Percentiles rank a stretch among this genome's conserved stretches.
phyloP scores from a whole-genome alignment of 306 rosid genomes.

The Cicer judaicum region DNA sequence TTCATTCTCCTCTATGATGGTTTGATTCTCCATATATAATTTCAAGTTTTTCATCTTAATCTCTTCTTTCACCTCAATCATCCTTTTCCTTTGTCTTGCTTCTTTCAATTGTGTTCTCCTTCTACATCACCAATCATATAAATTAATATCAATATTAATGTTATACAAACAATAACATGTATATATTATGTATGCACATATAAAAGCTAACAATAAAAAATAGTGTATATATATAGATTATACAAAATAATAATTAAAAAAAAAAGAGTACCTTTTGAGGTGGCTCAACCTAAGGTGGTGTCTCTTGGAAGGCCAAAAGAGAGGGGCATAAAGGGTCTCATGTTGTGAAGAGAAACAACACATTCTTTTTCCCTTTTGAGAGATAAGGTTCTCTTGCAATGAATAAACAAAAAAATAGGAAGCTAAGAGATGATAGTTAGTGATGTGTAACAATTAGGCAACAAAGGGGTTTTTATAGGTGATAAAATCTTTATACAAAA shows the following conservation, averaged over 20 bases:
- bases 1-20: slow-evolving; percentile 77
- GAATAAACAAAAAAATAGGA: slow-evolving; percentile 28
- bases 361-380: slow-evolving; percentile 51
- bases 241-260: too few species aligned
- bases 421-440: slow-evolving; percentile 40
- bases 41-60: slow-evolving; percentile 83
- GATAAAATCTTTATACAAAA: slow-evolving; percentile 10
- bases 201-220: neutral
- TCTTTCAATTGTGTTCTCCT: slow-evolving; percentile 54
- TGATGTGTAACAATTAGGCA: slow-evolving; percentile 40
- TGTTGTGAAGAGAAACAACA: slow-evolving; percentile 57
- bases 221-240: too few species aligned
- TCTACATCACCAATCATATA: slow-evolving; percentile 44
- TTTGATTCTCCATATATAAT: slow-evolving; percentile 74
- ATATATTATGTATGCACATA: neutral
- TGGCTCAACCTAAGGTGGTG: slow-evolving; percentile 52
- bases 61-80: slow-evolving; percentile 52
- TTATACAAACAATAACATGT: slow-evolving; percentile 9
- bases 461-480: slow-evolving; percentile 55
- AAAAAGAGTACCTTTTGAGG: slow-evolving; percentile 62
- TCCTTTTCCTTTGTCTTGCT: slow-evolving; percentile 49
- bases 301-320: slow-evolving; percentile 53
- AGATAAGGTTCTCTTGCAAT: slow-evolving; percentile 36
- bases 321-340: slow-evolving; percentile 45
- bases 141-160: slow-evolving; percentile 12